Base-by-base conservation (phyloP, 768 basidiomycete genomes). In the Boletus vermiculosoides region DNA sequence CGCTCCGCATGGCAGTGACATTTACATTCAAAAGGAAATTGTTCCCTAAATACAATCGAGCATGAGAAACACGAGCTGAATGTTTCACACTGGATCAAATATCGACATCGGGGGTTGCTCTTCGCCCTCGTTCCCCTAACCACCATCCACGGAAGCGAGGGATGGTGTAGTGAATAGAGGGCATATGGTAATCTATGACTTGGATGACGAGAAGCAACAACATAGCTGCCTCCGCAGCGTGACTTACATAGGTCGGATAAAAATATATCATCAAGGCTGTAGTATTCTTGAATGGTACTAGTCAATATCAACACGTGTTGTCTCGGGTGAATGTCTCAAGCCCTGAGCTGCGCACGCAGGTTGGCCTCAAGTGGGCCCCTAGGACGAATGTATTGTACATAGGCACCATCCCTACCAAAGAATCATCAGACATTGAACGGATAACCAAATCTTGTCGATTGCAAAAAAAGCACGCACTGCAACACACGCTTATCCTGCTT, bases 401-500 rank as follows among this genome's bases (percentile, higher is more conserved):
- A 97, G 11, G 94, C 92, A 62, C 95, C 95, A 77, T 96, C 94
- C 83, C 65, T 68, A 22, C 23, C 4, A 5, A 52, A 31, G 15
- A n/a, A 18, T 12, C 13, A 47, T 51, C 30, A 66, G 44, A 52
- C 6, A 16, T n/a, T 1, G 20, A 44, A 49, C 10, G 23, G 20
- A 41, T 16, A 5, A 16, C 28, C 18, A 22, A 18, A 33, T 5
- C 5, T 7, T 7, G 11, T 44, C 16, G n/a, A 46, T n/a, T 6
- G 37, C 12, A 12, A 52, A 13, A 50, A 33, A 52, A 51, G 58
- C 3, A 89, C 90, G 59, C 65, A 92, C 91, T 89, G 88, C 66
- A 94, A 72, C 66, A 96, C 91, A 74, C 84, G 83, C 82, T 94
- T 94, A 42, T 93, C 88, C 69, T 86, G 85, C 83, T 96, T 95